Conservation (phyloP, 345 rosid genomes). For the Hibiscus mutabilis region DNA sequence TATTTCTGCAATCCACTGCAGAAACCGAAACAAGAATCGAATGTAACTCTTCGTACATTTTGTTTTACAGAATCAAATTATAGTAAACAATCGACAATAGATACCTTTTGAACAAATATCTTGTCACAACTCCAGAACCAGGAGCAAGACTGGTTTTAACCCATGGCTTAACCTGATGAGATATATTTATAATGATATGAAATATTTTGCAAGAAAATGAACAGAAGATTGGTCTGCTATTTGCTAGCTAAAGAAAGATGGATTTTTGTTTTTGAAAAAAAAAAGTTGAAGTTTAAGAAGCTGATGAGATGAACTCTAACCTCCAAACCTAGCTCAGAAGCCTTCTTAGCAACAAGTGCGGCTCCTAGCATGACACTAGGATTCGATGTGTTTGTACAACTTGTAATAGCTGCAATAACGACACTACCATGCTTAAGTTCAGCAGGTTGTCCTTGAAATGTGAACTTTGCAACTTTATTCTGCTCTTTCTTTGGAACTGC, state of each 20-base stretch:
- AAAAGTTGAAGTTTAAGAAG: not conserved
- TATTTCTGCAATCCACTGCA: conserved; percentile 84
- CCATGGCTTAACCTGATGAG: conserved; percentile 87
- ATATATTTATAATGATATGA: conserved; percentile 4
- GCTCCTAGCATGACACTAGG: conserved; percentile 99
- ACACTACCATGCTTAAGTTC: conserved; percentile 96
- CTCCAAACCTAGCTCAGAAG: conserved; percentile 87
- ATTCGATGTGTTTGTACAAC: conserved; percentile 97
- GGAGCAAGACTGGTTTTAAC: conserved; percentile 98
- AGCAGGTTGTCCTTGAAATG: conserved; percentile 79
- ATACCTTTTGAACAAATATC: conserved; percentile 77
- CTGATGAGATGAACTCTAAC: conserved; percentile 25
- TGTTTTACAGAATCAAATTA: no score
- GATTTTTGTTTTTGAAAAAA: no score
- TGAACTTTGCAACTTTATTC: conserved; percentile 61
- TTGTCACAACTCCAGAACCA: conserved; percentile 96
- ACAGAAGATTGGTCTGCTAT: not conserved
- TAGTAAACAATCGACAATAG: not conserved
- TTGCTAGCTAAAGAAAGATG: not conserved
- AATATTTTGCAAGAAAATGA: not conserved
- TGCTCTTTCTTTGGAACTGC: conserved; percentile 85
- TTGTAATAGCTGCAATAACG: conserved; percentile 97
- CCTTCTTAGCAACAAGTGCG: conserved; percentile 95
- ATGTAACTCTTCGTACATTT: not conserved
- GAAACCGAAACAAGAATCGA: not conserved